Evolutionary conservation across 2,329 filamentous ascomycete species (phyloP).

Genomic region (Immersiporthe knoxdaviesiana): DNA sequence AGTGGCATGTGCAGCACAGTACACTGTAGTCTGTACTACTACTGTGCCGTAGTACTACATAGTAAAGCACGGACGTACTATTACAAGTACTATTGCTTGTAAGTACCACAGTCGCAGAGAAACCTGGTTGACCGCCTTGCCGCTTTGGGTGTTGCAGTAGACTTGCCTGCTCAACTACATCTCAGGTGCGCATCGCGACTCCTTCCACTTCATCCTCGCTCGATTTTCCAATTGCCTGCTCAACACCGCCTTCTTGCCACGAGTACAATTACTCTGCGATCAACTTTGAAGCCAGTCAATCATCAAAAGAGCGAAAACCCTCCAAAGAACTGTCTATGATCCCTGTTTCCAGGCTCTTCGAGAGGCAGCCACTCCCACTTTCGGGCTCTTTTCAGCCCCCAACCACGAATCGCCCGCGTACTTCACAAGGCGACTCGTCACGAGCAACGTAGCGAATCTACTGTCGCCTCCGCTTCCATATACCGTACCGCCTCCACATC

Average conservation of each 20-base stretch:
- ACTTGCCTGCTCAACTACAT: background rate
- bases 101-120: background rate
- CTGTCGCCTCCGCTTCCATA: no score
- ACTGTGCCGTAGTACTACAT: background rate
- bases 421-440: background rate
- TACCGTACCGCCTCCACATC: background rate
- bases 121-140: background rate
- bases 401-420: background rate
- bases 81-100: no score
- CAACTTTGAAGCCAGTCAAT: background rate
- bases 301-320: background rate
- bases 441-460: background rate
- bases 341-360: background rate
- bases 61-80: no score
- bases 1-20: background rate
- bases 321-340: background rate
- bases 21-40: background rate
- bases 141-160: background rate
- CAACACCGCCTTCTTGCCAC: background rate
- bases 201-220: background rate
- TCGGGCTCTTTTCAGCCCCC: slow-evolving; percentile 3
- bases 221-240: background rate
- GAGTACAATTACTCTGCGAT: background rate
- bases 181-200: background rate
- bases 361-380: background rate